Base-by-base conservation (phyloP, 1,139 yeast species). In the Hemisphaericaspora xylofermentans region DNA sequence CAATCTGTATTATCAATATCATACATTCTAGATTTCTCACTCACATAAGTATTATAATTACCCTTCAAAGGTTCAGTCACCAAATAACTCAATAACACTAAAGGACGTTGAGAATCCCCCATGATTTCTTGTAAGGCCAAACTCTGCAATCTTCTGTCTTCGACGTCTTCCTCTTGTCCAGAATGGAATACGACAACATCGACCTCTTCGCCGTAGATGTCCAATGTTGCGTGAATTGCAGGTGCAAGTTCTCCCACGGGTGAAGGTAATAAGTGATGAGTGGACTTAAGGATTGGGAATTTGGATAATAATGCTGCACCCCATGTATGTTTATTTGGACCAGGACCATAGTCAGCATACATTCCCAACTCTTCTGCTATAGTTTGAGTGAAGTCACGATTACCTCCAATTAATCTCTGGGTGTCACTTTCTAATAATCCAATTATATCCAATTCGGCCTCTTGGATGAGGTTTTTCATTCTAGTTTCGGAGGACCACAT, bases 221-320 rank as follows among this genome's bases (percentile, higher is more conserved):
- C 94, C 50, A 93, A 68, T 2, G 98, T 91, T 2, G 98, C 98
- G 62, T 86, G 96, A 50, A 93, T 93, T 1, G 97, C 98, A 3
- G 98, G 98, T 0, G 98, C 98, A 45, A 93, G 73, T 68, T 93
- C 98, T 29, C 98, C 98, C 24, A 88, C 96, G 2, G 98, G 98
- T 2, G 96, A 70, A 6, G 98, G 98, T 47, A 93, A 69, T 53
- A 93, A 71, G 60, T 89, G 95, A 63, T 93, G 98, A 1, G 91
- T 82, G 2, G 97, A 88, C 57, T 84, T 78, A 45, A 93, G 54
- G 48, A 93, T 93, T 22, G 98, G 98, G 76, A 91, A 93, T 60
- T 91, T 89, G 26, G 98, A 89, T 49, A 93, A 71, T 47, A 93
- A 72, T 2, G 94, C 94, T 39, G 94, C 86, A 33, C 98, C 98